These are phyloP conservation scores for Saprolegnia parasitica DNA, from an alignment of 352 stramenopile genomes.

Conservation along the genomic window DNA sequence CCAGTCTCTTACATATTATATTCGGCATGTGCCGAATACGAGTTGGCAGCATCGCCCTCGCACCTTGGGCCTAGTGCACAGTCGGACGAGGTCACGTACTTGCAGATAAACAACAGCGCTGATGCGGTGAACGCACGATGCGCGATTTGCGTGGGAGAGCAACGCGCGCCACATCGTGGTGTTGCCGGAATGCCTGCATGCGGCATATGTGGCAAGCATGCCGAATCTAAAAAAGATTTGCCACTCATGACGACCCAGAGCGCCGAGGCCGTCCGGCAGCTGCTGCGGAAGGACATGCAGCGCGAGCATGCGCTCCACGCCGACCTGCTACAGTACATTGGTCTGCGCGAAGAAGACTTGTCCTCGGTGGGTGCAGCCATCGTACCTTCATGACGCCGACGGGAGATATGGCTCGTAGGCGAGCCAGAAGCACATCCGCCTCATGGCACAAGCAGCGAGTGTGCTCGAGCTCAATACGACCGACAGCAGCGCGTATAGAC, in stretches of 20 bases:
- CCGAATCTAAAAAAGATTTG: not conserved
- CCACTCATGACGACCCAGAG: conserved; percentile 3
- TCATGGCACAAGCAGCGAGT: conserved; percentile 8
- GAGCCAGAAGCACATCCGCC: conserved; percentile 5
- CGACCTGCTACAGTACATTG: conserved; percentile 3
- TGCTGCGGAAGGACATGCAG: conserved; percentile 1
- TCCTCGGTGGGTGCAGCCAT: not conserved
- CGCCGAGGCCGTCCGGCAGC: not conserved
- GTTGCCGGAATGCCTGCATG: not conserved
- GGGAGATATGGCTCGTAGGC: not conserved
- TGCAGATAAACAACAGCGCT: too few relatives aligned
- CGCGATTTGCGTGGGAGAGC: too few relatives aligned
- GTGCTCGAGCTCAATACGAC: conserved; percentile 8
- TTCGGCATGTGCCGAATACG: not conserved
- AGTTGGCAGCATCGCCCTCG: not conserved
- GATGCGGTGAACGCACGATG: too few relatives aligned
- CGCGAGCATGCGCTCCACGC: not conserved
- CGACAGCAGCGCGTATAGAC: not conserved
- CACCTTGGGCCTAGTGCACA: too few relatives aligned
- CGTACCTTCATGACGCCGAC: too few relatives aligned
- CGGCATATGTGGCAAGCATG: not conserved
- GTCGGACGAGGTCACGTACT: too few relatives aligned
- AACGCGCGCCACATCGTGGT: not conserved
- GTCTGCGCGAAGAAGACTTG: not conserved
- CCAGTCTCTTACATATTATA: not conserved